Evolutionary conservation across 768 basidiomycete genomes (phyloP).

Genomic region (Amanita fuliginea): DNA sequence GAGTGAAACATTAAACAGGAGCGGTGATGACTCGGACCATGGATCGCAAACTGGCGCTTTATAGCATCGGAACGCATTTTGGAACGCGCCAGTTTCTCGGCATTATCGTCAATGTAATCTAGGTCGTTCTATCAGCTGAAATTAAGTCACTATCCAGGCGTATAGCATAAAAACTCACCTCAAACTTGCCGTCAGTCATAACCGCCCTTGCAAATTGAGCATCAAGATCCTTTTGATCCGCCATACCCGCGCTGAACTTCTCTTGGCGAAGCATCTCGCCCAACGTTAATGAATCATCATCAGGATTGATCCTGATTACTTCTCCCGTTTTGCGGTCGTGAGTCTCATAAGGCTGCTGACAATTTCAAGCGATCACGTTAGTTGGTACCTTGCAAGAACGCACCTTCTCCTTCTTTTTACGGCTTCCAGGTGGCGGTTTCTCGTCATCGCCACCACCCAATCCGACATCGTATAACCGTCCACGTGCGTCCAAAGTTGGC

Average conservation of each 20-base stretch:
- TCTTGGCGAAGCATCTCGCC: conserved; percentile 93
- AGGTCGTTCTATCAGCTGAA: conserved; percentile 53
- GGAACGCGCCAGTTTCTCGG: conserved; percentile 81
- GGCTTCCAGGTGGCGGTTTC: conserved; percentile 48
- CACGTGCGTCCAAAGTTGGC: conserved; percentile 79
- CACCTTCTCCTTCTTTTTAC: conserved; percentile 68
- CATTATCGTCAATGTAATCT: conserved; percentile 96
- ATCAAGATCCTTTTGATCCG: conserved; percentile 89
- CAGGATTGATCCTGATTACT: conserved; percentile 77
- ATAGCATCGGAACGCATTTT: conserved; percentile 96
- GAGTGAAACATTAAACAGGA: not conserved
- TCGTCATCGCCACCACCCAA: conserved; percentile 51
- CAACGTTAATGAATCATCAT: conserved; percentile 79
- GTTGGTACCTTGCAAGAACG: conserved; percentile 13
- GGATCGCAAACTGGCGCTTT: conserved; percentile 94
- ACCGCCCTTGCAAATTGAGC: conserved; percentile 83
- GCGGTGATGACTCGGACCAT: conserved; percentile 43
- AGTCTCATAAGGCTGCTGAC: conserved; percentile 57
- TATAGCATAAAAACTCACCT: conserved; percentile 33
- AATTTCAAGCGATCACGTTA: not conserved
- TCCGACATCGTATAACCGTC: conserved; percentile 87
- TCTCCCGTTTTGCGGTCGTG: conserved; percentile 88
- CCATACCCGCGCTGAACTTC: conserved; percentile 76
- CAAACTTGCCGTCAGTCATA: conserved; percentile 78
- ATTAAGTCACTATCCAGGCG: not conserved